Evolutionary conservation across 2,329 filamentous ascomycete genomes (phyloP).

Genomic region (Pestalotiopsis fici): DNA sequence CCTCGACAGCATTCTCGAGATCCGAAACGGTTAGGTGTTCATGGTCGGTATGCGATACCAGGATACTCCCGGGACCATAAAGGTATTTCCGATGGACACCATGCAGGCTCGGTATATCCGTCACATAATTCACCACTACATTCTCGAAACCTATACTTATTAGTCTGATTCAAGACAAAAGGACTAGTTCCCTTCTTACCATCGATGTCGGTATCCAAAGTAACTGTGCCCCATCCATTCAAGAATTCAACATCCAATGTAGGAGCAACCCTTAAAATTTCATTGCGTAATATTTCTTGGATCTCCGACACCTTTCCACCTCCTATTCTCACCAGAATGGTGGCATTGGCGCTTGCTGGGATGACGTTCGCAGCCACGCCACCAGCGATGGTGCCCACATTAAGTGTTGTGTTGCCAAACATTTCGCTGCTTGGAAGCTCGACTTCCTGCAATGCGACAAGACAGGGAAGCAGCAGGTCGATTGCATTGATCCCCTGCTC

Average conservation of each 20-base stretch:
- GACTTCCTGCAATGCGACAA: neutral
- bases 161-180: neutral
- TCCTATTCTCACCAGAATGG: neutral
- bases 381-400: slow-evolving; percentile 6
- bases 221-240: neutral
- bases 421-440: neutral
- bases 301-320: neutral
- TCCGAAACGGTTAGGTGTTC: slow-evolving; percentile 75
- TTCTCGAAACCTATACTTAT: slow-evolving; percentile 64
- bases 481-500: slow-evolving; percentile 6
- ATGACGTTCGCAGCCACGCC: slow-evolving; percentile 10
- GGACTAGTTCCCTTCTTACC: neutral
- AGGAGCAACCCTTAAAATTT: neutral
- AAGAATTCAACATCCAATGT: neutral
- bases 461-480: slow-evolving; percentile 1
- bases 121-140: slow-evolving; percentile 83
- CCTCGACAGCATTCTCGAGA: slow-evolving; percentile 73
- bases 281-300: neutral
- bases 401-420: slow-evolving; percentile 6
- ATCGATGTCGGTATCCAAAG: slow-evolving; percentile 4
- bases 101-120: slow-evolving; percentile 76
- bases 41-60: slow-evolving; percentile 80
- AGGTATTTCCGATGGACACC: slow-evolving; percentile 67
- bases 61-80: slow-evolving; percentile 69
- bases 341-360: neutral